A percentile compares a stretch with the other conserved stretches of the same genome.
Evolutionary conservation across 106 monocot genomes (phyloP).

Genomic region (Dioscorea alata): DNA sequence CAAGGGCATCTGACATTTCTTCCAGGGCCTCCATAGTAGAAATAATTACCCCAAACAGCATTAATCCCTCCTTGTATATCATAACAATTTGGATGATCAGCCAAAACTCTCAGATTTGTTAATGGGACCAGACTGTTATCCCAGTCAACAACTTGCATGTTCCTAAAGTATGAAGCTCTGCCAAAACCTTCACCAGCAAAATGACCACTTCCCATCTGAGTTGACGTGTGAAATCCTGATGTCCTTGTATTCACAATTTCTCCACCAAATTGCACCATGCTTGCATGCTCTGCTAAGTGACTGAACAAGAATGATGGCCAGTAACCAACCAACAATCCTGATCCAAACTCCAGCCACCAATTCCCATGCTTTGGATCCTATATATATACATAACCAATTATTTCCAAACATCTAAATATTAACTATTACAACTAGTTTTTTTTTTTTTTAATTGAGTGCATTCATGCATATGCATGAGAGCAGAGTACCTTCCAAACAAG

Average conservation of each 20-base stretch:
- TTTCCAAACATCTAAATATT: not conserved
- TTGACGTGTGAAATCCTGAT: constrained; percentile 59
- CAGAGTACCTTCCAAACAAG: constrained; percentile 72
- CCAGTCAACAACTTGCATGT: constrained; percentile 85
- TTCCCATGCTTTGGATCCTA: constrained; percentile 95
- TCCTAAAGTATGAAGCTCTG: constrained; percentile 76
- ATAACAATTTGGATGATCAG: constrained; percentile 79
- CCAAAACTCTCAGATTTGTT: constrained; percentile 43
- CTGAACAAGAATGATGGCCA: constrained; percentile 80
- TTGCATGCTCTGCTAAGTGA: constrained; percentile 45
- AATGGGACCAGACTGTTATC: constrained; percentile 74
- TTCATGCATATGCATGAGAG: not conserved
- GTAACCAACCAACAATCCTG: constrained; percentile 69
- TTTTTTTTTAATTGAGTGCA: not conserved
- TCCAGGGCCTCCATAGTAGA: constrained; percentile 95
- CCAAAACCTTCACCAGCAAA: constrained; percentile 74
- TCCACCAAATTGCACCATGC: constrained; percentile 84
- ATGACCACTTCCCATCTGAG: constrained; percentile 96
- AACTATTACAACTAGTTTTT: not conserved
- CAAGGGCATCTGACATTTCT: constrained; percentile 68
- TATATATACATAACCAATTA: not conserved
- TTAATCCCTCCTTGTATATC: constrained; percentile 63
- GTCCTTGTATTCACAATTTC: constrained; percentile 66
- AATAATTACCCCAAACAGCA: constrained; percentile 78
- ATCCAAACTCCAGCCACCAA: constrained; percentile 94